phyloP scores from a whole-genome alignment of 192 early-diverging fungal genomes.

The Mortierella antarctica region DNA sequence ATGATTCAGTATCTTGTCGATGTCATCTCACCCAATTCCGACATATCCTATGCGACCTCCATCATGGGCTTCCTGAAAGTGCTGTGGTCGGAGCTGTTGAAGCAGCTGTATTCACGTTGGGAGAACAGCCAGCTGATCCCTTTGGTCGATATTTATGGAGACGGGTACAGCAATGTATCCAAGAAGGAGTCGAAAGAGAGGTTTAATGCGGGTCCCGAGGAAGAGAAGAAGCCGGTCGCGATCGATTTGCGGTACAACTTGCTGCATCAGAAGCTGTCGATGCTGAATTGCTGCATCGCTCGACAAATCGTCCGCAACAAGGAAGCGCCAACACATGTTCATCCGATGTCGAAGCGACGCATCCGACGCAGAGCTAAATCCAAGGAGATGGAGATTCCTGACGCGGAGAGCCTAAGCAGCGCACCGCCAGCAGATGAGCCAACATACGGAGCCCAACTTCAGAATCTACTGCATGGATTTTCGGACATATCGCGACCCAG shows the following conservation, averaged over 20 bases:
- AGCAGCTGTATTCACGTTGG: constrained; percentile 71
- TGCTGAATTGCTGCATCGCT: constrained; percentile 84
- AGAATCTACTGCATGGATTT: constrained; percentile 34
- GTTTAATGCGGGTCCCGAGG: neutral
- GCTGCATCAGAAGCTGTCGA: constrained; percentile 79
- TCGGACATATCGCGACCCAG: constrained; percentile 42
- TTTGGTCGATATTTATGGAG: constrained; percentile 54
- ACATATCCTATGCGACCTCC: constrained; percentile 57
- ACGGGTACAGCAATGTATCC: neutral
- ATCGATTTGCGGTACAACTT: constrained; percentile 77
- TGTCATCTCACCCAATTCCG: constrained; percentile 54
- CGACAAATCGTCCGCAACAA: constrained; percentile 48
- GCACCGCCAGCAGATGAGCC: neutral
- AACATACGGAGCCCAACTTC: constrained; percentile 26
- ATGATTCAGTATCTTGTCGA: constrained; percentile 58
- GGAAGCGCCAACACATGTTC: constrained; percentile 16
- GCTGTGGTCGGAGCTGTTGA: constrained; percentile 73
- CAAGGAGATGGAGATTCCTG: neutral
- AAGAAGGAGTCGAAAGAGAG: neutral
- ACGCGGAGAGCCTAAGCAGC: neutral
- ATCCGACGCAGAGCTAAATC: constrained; percentile 5
- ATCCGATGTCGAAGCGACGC: constrained; percentile 28
- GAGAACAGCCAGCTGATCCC: constrained; percentile 67
- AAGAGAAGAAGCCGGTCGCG: constrained; percentile 48
- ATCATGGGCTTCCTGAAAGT: constrained; percentile 76